phyloP scores from a whole-genome alignment of 2,329 filamentous ascomycete species.

The Sclerotinia spermophila region DNA sequence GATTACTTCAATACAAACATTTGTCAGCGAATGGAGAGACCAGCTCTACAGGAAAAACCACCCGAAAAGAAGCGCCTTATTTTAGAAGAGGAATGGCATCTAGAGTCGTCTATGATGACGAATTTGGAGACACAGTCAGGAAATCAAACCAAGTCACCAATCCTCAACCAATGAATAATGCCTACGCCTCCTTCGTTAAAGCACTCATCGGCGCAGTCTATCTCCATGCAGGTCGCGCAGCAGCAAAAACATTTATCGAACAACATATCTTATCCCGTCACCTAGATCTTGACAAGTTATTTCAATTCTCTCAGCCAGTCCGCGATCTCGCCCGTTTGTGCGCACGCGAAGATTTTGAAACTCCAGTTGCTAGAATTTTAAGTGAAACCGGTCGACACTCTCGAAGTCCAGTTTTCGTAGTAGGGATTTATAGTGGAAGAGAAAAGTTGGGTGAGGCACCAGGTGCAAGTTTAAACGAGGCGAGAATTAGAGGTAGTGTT shows the following conservation, averaged over 20 bases:
- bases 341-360: conserved; percentile 81
- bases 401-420: conserved; percentile 84
- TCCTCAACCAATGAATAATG: conserved; percentile 40
- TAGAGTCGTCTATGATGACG: conserved; percentile 75
- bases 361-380: conserved; percentile 80
- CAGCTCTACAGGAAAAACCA: conserved; percentile 47
- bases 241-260: conserved; percentile 78
- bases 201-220: conserved; percentile 83
- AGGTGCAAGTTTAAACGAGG: conserved; percentile 73
- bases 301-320: conserved; percentile 79
- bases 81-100: conserved; percentile 71
- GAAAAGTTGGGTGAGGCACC: conserved; percentile 93
- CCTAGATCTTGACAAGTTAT: conserved; percentile 72
- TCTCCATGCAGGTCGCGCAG: conserved; percentile 72
- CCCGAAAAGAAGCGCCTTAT: conserved; percentile 49
- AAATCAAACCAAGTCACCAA: conserved; percentile 31
- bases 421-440: conserved; percentile 86
- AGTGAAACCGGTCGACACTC: conserved; percentile 86
- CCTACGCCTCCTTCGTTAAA: conserved; percentile 73
- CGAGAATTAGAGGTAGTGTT: conserved; percentile 74
- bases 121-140: conserved; percentile 68
- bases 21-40: conserved; percentile 42
- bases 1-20: conserved; percentile 74
- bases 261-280: conserved; percentile 79
- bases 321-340: conserved; percentile 81